Percentiles rank a stretch among this genome's conserved stretches.
Evolutionary conservation across 2,329 filamentous ascomycete species (phyloP).

Genomic region (Onygenales sp.): DNA sequence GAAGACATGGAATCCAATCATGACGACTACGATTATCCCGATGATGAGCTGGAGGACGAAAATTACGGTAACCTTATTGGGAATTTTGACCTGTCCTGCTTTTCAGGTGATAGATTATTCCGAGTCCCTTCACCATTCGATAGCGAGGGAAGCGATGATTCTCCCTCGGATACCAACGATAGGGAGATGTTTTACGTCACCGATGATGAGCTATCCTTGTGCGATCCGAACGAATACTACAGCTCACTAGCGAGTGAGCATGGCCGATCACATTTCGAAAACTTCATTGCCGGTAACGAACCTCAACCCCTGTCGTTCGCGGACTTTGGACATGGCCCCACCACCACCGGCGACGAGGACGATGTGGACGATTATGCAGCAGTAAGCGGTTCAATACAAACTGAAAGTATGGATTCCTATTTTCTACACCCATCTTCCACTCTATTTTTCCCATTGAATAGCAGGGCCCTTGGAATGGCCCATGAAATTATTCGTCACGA

Average conservation of each 20-base stretch:
- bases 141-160: conserved; percentile 1
- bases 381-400: conserved; percentile 7
- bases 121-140: not conserved
- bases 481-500: not conserved
- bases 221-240: not conserved
- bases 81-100: conserved; percentile 4
- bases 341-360: conserved; percentile 1
- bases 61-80: conserved; percentile 7
- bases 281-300: not conserved
- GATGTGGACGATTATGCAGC: conserved; percentile 3
- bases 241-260: not conserved
- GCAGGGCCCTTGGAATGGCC: not conserved
- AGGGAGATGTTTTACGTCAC: conserved; percentile 11
- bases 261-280: not conserved
- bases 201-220: conserved; percentile 8
- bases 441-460: conserved; percentile 2
- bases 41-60: not conserved
- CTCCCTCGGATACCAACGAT: conserved; percentile 1
- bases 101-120: conserved; percentile 6
- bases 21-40: not conserved
- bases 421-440: conserved; percentile 4
- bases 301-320: not conserved
- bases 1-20: not conserved
- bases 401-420: conserved; percentile 12
- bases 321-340: not conserved